Conservation (phyloP, 2,329 filamentous ascomycete species). For the Fusarium graminum region DNA sequence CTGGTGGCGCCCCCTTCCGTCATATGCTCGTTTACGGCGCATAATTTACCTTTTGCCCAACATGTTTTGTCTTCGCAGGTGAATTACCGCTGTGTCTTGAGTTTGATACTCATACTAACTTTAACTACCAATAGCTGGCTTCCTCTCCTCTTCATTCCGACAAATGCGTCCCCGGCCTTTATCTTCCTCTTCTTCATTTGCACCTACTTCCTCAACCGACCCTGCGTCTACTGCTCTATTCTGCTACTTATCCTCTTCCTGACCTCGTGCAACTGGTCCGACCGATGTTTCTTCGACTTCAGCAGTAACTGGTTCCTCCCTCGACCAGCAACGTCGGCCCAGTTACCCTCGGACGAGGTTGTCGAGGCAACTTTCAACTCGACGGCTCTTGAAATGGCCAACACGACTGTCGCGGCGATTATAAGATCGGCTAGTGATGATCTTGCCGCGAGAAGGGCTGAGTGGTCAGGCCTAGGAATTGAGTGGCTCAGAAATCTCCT, state of each 20-base stretch:
- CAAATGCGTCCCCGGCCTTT: slow-evolving; percentile 86
- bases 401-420: slow-evolving; percentile 77
- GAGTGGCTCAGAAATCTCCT: slow-evolving; percentile 89
- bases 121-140: slow-evolving; percentile 75
- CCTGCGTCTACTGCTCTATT: slow-evolving; percentile 97
- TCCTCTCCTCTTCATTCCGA: slow-evolving; percentile 88
- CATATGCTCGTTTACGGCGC: slow-evolving; percentile 26
- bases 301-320: slow-evolving; percentile 93
- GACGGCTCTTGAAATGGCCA: slow-evolving; percentile 69
- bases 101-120: slow-evolving; percentile 19
- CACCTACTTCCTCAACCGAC: slow-evolving; percentile 95
- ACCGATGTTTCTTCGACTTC: slow-evolving; percentile 94
- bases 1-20: slow-evolving; percentile 16
- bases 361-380: slow-evolving; percentile 58
- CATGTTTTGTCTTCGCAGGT: slow-evolving; percentile 76
- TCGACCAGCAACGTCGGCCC: slow-evolving; percentile 60
- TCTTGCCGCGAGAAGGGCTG: slow-evolving; percentile 65
- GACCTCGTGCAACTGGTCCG: slow-evolving; percentile 90
- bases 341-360: slow-evolving; percentile 45
- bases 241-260: slow-evolving; percentile 95
- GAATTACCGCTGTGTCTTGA: slow-evolving; percentile 36
- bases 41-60: slow-evolving; percentile 36
- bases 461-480: slow-evolving; percentile 82
- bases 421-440: slow-evolving; percentile 76
- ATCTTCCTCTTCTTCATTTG: slow-evolving; percentile 91